Evolutionary conservation across 805 yeast species (phyloP).

Genomic region (Diddensiella transvaalensis): DNA sequence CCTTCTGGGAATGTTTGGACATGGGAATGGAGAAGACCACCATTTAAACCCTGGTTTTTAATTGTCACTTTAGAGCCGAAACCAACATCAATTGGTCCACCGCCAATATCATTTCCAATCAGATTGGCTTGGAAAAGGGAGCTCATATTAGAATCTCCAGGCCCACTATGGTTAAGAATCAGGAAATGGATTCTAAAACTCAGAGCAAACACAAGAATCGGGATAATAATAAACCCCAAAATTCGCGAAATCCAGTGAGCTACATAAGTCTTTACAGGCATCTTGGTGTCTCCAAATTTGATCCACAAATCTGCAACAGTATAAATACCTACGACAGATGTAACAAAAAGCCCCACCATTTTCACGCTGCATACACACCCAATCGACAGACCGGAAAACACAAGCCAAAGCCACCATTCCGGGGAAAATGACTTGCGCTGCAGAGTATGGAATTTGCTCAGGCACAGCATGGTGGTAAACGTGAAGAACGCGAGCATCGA

Average conservation of each 20-base stretch:
- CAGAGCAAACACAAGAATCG: slow-evolving; percentile 61
- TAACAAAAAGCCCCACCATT: slow-evolving; percentile 94
- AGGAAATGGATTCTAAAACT: slow-evolving; percentile 81
- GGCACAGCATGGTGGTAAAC: slow-evolving; percentile 69
- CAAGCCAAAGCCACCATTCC: slow-evolving; percentile 93
- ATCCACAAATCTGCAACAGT: slow-evolving; percentile 86
- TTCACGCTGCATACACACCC: slow-evolving; percentile 93
- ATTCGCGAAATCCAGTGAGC: slow-evolving; percentile 74
- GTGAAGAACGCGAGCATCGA: slow-evolving; percentile 89
- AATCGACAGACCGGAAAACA: slow-evolving; percentile 76
- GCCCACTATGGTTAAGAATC: slow-evolving; percentile 73
- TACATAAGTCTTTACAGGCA: slow-evolving; percentile 32
- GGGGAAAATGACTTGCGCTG: slow-evolving; percentile 59
- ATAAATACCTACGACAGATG: slow-evolving; percentile 83
- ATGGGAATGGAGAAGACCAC: slow-evolving; percentile 84
- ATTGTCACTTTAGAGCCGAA: slow-evolving; percentile 61
- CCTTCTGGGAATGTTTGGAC: slow-evolving; percentile 84
- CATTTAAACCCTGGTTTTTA: slow-evolving; percentile 66
- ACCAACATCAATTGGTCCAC: slow-evolving; percentile 66
- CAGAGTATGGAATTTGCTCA: slow-evolving; percentile 66
- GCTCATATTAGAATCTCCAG: slow-evolving; percentile 90
- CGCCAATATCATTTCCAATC: slow-evolving; percentile 57
- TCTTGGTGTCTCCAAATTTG: slow-evolving; percentile 59
- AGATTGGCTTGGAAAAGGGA: slow-evolving; percentile 87
- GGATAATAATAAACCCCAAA: slow-evolving; percentile 62